A percentile compares a stretch with the other conserved stretches of the same genome.
phyloP scores from a whole-genome alignment of 176 grass and related monocot genomes.

The barley (Hordeum vulgare) region MorexV3_pseudomolecules_assembly NC_058519.1:544353289-544353788 shows the following conservation, averaged over 20 bases:
- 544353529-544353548: not conserved
- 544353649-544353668: not conserved
- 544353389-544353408: not conserved
- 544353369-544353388: not conserved
- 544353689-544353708: not conserved
- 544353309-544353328: not conserved
- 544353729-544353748: not conserved
- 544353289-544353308: not conserved
- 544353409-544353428: not conserved
- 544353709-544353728: constrained; percentile 32
- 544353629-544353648: not conserved
- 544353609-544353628: not conserved
- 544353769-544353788: not conserved
- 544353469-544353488: not conserved
- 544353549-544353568: not conserved
- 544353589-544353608: not conserved
- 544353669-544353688: not conserved
- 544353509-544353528: not conserved
- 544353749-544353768: constrained; percentile 16
- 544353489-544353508: not conserved
- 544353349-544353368: not conserved
- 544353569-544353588: not conserved
- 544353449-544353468: not conserved
- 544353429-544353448: not conserved
- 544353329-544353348: constrained; percentile 3